Base-by-base conservation (phyloP, 2,329 filamentous ascomycete genomes). In the Pestalotiopsis sp. region DNA sequence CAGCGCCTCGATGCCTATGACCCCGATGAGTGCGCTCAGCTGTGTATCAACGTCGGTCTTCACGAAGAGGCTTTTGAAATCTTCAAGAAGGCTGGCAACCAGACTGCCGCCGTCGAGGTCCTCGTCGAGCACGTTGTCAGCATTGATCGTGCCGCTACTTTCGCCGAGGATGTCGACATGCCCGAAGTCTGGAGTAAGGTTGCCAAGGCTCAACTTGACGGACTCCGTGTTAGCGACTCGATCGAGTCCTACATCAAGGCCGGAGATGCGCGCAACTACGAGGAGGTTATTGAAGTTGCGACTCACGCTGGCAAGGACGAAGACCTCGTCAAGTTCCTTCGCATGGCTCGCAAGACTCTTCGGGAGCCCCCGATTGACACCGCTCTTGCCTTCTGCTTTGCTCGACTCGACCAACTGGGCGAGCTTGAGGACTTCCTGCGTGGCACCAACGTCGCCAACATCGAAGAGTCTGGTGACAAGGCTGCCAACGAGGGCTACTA, bases 161-260 rank as follows among this genome's bases (percentile, higher is more conserved):
- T 96, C 77, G 97, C 96, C 20, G 96, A 99, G 76, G 92, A 94
- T 71, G 93, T 99, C 68, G 96, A 99, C 75, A 83, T 94, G 69
- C 92, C 96, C 2, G 94, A 98, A 75, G 96, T 99, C 30, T 99
- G 96, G 96, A 98, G 94, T 85, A 94, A 93, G 84, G 95, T 99
- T 73, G 96, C 94, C 71, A 99, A 99, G 86, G 95, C 96, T 67
- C 96, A 99, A 82, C 88, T 99, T 67, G 96, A 99, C 78, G 96
- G 96, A 73, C 90, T 99, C 48, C 94, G 96, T 69, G 91, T 99
- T 38, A 90, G 90, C 64, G 96, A 99, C 81, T 90, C 93, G 57
- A 97, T 99, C 72, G 94, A 97, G 69, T 98, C 96, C 0, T 99
- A 99, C 82, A 97, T 99, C 78, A 95, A 95, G 79, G 96, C 96